Conservation (phyloP, 345 rosid genomes). For the Hypericum perforatum region DNA sequence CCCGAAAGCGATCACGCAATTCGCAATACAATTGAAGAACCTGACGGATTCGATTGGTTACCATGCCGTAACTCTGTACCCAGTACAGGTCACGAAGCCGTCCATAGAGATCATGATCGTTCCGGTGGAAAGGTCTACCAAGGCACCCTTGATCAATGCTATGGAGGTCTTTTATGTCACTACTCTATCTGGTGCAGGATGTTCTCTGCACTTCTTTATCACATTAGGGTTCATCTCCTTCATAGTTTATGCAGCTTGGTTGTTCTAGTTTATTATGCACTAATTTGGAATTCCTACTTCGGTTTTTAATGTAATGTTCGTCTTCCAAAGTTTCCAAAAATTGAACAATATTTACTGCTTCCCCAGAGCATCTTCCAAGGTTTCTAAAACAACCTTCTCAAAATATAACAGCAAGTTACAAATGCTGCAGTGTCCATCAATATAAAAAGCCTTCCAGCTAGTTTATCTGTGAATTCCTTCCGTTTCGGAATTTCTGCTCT, state of each 20-base stretch:
- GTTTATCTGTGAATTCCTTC: conserved; percentile 6
- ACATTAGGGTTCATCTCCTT: too few species aligned
- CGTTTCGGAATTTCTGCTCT: conserved; percentile 12
- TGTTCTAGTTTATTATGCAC: too few species aligned
- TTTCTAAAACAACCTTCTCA: background rate
- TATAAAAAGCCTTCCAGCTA: conserved; percentile 16
- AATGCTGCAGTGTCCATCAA: conserved; percentile 12
- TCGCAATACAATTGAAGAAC: too few species aligned
- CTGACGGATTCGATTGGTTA: too few species aligned
- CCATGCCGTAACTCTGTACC: background rate
- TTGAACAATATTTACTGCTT: too few species aligned
- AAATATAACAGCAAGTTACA: conserved; percentile 2
- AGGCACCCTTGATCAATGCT: conserved; percentile 10
- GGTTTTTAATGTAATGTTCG: too few species aligned
- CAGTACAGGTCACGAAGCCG: background rate
- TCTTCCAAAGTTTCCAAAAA: too few species aligned
- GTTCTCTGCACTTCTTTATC: too few species aligned
- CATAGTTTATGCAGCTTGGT: too few species aligned
- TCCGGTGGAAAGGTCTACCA: conserved; percentile 3
- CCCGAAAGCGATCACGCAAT: too few species aligned
- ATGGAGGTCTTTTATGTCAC: conserved; percentile 8
- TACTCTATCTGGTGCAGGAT: background rate
- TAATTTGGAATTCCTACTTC: too few species aligned
- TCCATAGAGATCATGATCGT: conserved; percentile 4
- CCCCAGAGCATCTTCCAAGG: too few species aligned